Evolutionary conservation across 371 early-diverging fungal genomes (phyloP).

Genomic region (Syncephalis plumigaleata): DNA sequence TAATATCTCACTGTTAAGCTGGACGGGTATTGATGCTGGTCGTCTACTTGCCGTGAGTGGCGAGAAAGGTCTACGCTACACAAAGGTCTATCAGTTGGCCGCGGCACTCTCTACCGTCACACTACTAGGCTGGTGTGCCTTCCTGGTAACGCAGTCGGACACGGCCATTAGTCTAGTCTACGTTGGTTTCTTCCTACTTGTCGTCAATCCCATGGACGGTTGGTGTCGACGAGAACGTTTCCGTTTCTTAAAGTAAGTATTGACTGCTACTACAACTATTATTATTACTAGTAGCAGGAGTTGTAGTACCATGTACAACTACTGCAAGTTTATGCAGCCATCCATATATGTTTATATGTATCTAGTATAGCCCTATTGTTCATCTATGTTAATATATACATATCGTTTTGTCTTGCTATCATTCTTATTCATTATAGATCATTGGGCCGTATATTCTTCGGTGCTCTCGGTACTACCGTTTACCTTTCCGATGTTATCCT

Average conservation of each 20-base stretch:
- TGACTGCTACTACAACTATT: too few species aligned
- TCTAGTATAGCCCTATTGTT: too few species aligned
- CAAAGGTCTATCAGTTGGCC: background rate
- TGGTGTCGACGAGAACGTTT: conserved; percentile 36
- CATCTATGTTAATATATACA: background rate
- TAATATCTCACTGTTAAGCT: conserved; percentile 40
- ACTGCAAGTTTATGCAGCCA: too few species aligned
- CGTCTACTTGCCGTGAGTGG: conserved; percentile 21
- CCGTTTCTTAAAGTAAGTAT: conserved; percentile 35
- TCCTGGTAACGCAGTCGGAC: conserved; percentile 4
- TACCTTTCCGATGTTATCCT: conserved; percentile 70
- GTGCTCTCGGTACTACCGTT: conserved; percentile 32
- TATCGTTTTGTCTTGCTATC: too few species aligned
- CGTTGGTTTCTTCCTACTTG: conserved; percentile 19
- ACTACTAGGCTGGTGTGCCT: background rate
- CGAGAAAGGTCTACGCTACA: conserved; percentile 17
- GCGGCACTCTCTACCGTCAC: background rate
- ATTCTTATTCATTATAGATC: conserved; percentile 7
- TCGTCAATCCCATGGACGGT: conserved; percentile 31
- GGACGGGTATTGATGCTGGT: conserved; percentile 34
- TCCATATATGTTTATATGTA: too few species aligned
- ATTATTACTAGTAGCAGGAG: too few species aligned
- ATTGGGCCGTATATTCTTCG: conserved; percentile 21
- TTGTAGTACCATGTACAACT: too few species aligned
- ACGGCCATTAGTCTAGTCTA: conserved; percentile 30